phyloP scores from a whole-genome alignment of 495 filamentous ascomycete species.

The Xylaria castorea region DNA sequence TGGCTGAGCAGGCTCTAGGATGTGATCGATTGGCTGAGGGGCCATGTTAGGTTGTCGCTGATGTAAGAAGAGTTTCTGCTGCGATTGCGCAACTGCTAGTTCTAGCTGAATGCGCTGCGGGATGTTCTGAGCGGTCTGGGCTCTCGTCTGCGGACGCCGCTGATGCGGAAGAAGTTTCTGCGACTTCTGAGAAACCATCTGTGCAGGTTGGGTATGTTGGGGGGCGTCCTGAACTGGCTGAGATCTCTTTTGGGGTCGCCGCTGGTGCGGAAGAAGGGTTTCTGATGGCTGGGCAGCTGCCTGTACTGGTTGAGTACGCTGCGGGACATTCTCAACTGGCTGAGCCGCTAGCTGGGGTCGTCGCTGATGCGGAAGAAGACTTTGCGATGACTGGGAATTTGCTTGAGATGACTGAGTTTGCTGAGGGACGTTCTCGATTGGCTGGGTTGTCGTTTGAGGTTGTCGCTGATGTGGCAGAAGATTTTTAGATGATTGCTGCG shows the following conservation, averaged over 20 bases:
- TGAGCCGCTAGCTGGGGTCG: neutral
- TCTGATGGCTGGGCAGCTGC: neutral
- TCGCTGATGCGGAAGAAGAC: neutral
- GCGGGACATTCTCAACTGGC: neutral
- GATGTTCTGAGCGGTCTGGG: too few species aligned
- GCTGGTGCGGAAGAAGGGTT: neutral
- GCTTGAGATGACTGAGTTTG: neutral
- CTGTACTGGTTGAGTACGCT: neutral
- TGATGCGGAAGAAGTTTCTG: neutral
- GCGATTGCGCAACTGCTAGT: too few species aligned
- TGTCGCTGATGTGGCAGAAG: neutral
- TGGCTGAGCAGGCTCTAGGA: too few species aligned
- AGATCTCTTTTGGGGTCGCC: neutral
- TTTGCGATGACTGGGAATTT: neutral
- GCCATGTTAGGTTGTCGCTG: too few species aligned
- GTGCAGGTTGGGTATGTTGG: too few species aligned
- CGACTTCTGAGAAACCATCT: too few species aligned
- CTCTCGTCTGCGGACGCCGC: too few species aligned
- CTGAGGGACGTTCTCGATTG: neutral
- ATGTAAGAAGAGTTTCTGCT: too few species aligned
- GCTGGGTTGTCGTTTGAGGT: neutral
- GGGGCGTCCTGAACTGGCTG: too few species aligned
- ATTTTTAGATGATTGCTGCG: neutral
- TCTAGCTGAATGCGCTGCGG: too few species aligned
- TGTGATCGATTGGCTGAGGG: too few species aligned